Evolutionary conservation across 371 early-diverging fungal genomes (phyloP).

Genomic region (Lichtheimia ramosa): DNA sequence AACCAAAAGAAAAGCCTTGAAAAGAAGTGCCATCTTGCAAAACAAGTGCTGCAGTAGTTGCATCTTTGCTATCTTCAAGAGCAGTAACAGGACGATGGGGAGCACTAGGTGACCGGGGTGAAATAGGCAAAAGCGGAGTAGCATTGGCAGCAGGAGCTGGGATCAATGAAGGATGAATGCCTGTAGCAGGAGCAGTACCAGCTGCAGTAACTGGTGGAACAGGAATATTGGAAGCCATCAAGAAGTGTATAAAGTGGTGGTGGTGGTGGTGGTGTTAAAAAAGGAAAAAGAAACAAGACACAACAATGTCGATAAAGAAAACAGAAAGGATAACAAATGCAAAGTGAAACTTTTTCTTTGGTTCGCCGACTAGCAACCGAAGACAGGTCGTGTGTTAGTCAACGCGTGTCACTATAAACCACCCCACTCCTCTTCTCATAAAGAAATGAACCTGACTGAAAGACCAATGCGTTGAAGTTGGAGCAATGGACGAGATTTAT

Average conservation of each 20-base stretch:
- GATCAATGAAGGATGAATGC: slow-evolving; percentile 12
- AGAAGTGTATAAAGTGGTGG: neutral
- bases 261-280: neutral
- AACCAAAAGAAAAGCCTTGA: slow-evolving; percentile 94
- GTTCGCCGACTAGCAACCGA: neutral
- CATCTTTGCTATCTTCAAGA: slow-evolving; percentile 46
- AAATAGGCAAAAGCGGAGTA: slow-evolving; percentile 27
- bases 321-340: neutral
- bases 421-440: no score
- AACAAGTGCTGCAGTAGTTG: slow-evolving; percentile 65
- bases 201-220: slow-evolving; percentile 41
- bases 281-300: no score
- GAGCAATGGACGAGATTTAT: neutral
- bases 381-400: no score
- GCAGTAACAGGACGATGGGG: slow-evolving; percentile 61
- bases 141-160: slow-evolving; percentile 41
- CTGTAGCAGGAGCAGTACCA: slow-evolving; percentile 31
- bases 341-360: slow-evolving; percentile 5
- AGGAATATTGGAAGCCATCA: slow-evolving; percentile 42
- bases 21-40: slow-evolving; percentile 86
- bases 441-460: no score
- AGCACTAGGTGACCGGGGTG: slow-evolving; percentile 41
- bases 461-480: no score
- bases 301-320: no score
- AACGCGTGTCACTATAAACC: no score